Base-by-base conservation (phyloP, 352 stramenopile genomes). In the Phytophthora idaei region DNA sequence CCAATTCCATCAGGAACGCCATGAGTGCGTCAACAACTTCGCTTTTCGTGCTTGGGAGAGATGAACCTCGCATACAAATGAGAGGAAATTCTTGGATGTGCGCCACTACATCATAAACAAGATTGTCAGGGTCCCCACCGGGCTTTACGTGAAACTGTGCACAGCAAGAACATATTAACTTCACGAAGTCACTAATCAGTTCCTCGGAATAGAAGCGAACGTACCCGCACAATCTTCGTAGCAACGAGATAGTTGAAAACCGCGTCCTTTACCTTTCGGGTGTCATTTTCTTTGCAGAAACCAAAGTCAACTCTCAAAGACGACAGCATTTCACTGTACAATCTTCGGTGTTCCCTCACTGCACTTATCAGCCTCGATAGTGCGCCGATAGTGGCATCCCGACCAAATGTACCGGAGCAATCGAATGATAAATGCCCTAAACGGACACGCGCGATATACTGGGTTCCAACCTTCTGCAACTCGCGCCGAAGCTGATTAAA, bases 301-400 rank as follows among this genome's bases (percentile, higher is more conserved):
- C 61, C 61, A 47, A 81, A 89, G 10, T 85, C 63, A 28, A 57
- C 39, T n/a, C 64, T 74, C 17, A 93, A 59, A n/a, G 76, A 36
- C 17, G 66, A 52, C 11, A 92, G 44, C 41, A 92, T 57, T 21
- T 76, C 63, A 25, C 70, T 64, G 54, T 90, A 86, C 5, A 83
- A 56, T 25, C 76, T 63, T 53, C 64, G 70, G 29, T 80, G 81
- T 41, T 89, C 71, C 27, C 62, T 44, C 9, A 90, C 44, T 28
- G 70, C 71, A 7, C 52, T 67, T 14, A 76, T 66, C 1, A 93
- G 69, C 17, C 67, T 68, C 15, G 74, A 60, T 0, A 85, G 64
- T 5, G 80, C 85, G 10, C 67, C 50, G n/a, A 79, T 73, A n/a
- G 77, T 90, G 11, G 81, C 78, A 45, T 89, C 67, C 11, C 77